Evolutionary conservation across 108 stramenopile genomes (phyloP).

Genomic region (Cylindrotheca closterium): DNA sequence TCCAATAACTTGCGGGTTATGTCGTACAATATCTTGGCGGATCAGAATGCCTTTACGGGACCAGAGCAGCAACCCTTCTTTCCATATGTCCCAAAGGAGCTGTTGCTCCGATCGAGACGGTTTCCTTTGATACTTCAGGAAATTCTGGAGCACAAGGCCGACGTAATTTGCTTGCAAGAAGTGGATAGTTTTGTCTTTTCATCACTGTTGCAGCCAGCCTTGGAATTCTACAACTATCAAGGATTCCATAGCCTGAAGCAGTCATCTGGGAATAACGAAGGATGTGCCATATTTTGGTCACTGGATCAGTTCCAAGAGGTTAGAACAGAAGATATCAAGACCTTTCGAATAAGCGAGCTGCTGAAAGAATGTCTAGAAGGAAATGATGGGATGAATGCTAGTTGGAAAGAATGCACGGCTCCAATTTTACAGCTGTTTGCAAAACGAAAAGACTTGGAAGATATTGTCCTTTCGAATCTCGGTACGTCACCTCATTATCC

Average conservation of each 20-base stretch:
- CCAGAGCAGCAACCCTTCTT: conserved; percentile 38
- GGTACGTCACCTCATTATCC: no score
- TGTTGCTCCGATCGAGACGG: conserved; percentile 46
- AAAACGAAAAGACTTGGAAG: conserved; percentile 38
- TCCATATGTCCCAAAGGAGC: conserved; percentile 42
- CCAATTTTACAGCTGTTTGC: conserved; percentile 38
- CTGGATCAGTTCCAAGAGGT: conserved; percentile 46
- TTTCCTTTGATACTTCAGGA: conserved; percentile 71
- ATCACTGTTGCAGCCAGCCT: conserved; percentile 24
- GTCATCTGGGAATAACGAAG: conserved; percentile 34
- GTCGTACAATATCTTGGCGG: conserved; percentile 79
- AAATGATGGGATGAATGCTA: conserved; percentile 7
- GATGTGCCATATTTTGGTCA: conserved; percentile 72
- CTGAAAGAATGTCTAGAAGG: conserved; percentile 16
- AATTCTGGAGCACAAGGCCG: conserved; percentile 61
- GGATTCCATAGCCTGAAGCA: conserved; percentile 53
- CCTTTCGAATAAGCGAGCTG: conserved; percentile 11
- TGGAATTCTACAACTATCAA: conserved; percentile 43
- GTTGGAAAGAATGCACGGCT: conserved; percentile 37
- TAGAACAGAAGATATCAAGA: background rate
- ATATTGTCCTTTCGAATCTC: conserved; percentile 36
- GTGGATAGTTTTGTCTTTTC: conserved; percentile 55
- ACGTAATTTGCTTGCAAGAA: conserved; percentile 77
- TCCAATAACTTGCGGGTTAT: conserved; percentile 43
- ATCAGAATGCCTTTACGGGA: conserved; percentile 53